Evolutionary conservation across 495 filamentous ascomycete genomes (phyloP), one percentile per base, ranked within the genome.

Genomic region (Penicillium pancosmium): DNA sequence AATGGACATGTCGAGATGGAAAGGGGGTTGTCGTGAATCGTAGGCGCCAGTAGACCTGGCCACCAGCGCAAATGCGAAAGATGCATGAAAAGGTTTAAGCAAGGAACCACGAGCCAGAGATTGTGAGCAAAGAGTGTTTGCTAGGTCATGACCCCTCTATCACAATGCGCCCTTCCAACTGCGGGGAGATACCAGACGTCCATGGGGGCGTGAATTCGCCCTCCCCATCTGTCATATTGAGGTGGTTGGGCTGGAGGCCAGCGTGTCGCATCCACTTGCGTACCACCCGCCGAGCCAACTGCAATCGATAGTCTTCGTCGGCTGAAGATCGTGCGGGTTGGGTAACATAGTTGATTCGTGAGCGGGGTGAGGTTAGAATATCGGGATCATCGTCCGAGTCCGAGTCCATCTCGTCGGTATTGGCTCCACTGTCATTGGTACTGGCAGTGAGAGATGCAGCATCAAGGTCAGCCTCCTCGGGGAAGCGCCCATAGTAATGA

Each of bases 111-210:
- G 10, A 38, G 36, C 36, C 5, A 38, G 41, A 46, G 16, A 46
- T 0, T 25, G 11, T 23, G 12, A 27, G 11, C 41, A 12, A 27
- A 15, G 21, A 6, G 23, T 11, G 21, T 27, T 21, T 25, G 21
- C 16, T 6, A 27, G 23, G 19, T 27, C 8, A 50, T 62, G 36
- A 36, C 55, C 55, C 61, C 46, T 78, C 71, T 55, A 77, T 61
- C 7, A 82, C 61, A 53, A 95, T 93, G 16, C 92, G 82, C 25
- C 90, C 91, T 72, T 95, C 92, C 1, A 94, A 55, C 52, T 76
- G 82, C 19, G 92, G 92, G 21, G 85, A 82, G 59, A 96, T 90
- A 0, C 88, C 86, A 52, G 78, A 85, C 4, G 92, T 93, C 92
- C 92, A 96, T 47, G 85, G 75, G 10, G 88, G 87, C 25, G 82